These are phyloP conservation scores for Sphagnum fallax DNA, from an alignment of 228 moss, liverwort and hornwort genomes.

Conservation along the genomic window DNA sequence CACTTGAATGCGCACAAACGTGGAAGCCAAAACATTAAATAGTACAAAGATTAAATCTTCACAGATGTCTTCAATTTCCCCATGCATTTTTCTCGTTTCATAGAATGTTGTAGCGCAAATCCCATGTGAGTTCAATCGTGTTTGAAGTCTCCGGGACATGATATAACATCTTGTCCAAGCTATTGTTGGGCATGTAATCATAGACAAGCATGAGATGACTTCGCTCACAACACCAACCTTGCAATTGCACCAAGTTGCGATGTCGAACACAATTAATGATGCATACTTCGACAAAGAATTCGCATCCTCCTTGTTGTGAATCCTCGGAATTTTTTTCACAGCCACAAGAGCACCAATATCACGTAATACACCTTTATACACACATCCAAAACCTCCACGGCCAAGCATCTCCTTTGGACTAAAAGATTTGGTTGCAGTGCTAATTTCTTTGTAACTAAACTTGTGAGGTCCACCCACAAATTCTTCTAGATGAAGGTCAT, in stretches of 20 bases:
- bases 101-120: not conserved
- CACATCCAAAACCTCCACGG: conserved; percentile 16
- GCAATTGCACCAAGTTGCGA: conserved; percentile 10
- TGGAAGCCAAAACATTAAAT: too few species aligned
- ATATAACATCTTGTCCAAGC: conserved; percentile 11
- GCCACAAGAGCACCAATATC: conserved; percentile 11
- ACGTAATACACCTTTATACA: conserved; percentile 11
- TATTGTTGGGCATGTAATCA: conserved; percentile 16
- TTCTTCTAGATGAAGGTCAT: conserved; percentile 1
- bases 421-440: conserved; percentile 12
- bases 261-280: conserved; percentile 14
- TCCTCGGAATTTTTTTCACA: conserved; percentile 10
- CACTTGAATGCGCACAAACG: too few species aligned
- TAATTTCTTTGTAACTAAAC: conserved; percentile 12
- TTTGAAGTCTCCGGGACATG: not conserved
- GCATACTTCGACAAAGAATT: conserved; percentile 10
- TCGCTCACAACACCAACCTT: conserved; percentile 16
- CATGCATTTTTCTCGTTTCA: too few species aligned
- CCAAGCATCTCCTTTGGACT: conserved; percentile 10
- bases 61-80: too few species aligned
- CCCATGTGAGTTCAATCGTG: not conserved
- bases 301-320: conserved; percentile 7
- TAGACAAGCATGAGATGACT: conserved; percentile 12
- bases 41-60: too few species aligned
- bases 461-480: not conserved